Evolutionary conservation across 192 early-diverging fungal genomes (phyloP).

Genomic region (Endogone sp.): DNA sequence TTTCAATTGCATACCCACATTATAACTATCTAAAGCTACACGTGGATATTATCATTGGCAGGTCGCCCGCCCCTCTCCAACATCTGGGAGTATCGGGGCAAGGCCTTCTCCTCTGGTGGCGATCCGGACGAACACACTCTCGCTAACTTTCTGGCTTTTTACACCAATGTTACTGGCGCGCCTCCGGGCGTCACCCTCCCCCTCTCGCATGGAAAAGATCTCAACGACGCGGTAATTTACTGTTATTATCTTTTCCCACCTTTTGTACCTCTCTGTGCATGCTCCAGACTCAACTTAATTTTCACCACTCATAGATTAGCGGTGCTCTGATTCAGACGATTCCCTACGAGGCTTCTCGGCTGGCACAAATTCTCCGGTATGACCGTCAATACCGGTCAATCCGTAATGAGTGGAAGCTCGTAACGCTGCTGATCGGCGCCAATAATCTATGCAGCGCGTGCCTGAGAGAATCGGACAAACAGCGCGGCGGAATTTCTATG

Average conservation of each 20-base stretch:
- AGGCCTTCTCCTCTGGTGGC: constrained; percentile 46
- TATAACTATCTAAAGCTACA: not conserved
- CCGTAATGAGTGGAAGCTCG: constrained; percentile 46
- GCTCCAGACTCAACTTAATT: constrained; percentile 1
- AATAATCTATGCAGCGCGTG: constrained; percentile 46
- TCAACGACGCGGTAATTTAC: constrained; percentile 45
- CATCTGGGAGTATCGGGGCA: constrained; percentile 47
- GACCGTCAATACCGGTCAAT: constrained; percentile 23
- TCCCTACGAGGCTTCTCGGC: constrained; percentile 25
- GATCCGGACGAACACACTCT: constrained; percentile 47
- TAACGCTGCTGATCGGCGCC: constrained; percentile 51
- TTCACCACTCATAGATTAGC: constrained; percentile 32
- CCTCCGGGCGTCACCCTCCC: constrained; percentile 43
- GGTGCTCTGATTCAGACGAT: constrained; percentile 45
- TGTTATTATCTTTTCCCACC: not conserved
- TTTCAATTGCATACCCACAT: not conserved
- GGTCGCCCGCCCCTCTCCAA: constrained; percentile 44
- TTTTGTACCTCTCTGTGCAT: not conserved
- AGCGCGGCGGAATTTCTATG: too few relatives aligned
- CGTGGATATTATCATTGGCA: not conserved
- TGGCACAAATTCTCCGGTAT: constrained; percentile 24
- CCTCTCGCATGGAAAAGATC: constrained; percentile 37
- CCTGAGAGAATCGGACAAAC: too few relatives aligned
- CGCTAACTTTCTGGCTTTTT: constrained; percentile 36
- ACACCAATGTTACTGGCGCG: constrained; percentile 26